phyloP scores from a whole-genome alignment of 2,329 filamentous ascomycete species.

The Fusarium sp. region DNA sequence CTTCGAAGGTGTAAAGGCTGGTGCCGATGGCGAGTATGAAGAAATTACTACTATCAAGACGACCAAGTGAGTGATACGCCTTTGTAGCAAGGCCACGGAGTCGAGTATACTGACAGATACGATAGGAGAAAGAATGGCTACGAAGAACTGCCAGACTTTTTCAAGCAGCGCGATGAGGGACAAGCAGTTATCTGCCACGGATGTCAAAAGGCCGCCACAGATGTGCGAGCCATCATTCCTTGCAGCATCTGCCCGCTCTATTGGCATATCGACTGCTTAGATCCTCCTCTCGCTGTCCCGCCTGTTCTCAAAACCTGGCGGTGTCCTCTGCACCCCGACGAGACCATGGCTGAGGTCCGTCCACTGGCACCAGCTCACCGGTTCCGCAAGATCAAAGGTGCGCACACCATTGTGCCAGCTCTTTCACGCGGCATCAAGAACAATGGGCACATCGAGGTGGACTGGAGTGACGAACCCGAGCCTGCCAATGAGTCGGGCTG shows the following conservation, averaged over 20 bases:
- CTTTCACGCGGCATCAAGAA: conserved; percentile 74
- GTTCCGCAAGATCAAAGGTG: conserved; percentile 69
- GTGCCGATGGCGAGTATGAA: conserved; percentile 82
- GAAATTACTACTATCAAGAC: conserved; percentile 71
- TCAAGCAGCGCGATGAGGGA: conserved; percentile 78
- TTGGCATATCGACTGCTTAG: conserved; percentile 94
- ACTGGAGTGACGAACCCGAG: conserved; percentile 67
- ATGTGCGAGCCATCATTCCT: conserved; percentile 77
- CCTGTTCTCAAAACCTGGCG: conserved; percentile 83
- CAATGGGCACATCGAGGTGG: conserved; percentile 78
- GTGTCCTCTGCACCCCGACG: conserved; percentile 87
- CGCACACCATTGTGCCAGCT: conserved; percentile 62
- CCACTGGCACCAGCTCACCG: conserved; percentile 69
- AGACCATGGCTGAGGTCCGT: conserved; percentile 72
- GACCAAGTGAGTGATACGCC: conserved; percentile 65
- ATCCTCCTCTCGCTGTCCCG: conserved; percentile 83
- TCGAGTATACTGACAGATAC: conserved; percentile 12
- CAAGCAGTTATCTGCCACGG: conserved; percentile 80
- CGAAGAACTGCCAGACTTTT: conserved; percentile 74
- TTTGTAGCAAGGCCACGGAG: not conserved
- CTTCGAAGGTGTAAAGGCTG: conserved; percentile 83
- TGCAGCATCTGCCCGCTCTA: conserved; percentile 84
- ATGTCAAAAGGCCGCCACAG: conserved; percentile 74
- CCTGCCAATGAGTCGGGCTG: conserved; percentile 66
- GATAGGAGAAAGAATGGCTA: conserved; percentile 64